Evolutionary conservation across 2,329 filamentous ascomycete genomes (phyloP), one percentile per base, ranked within the genome.

Genomic region (Diplocarpon rosae): DNA sequence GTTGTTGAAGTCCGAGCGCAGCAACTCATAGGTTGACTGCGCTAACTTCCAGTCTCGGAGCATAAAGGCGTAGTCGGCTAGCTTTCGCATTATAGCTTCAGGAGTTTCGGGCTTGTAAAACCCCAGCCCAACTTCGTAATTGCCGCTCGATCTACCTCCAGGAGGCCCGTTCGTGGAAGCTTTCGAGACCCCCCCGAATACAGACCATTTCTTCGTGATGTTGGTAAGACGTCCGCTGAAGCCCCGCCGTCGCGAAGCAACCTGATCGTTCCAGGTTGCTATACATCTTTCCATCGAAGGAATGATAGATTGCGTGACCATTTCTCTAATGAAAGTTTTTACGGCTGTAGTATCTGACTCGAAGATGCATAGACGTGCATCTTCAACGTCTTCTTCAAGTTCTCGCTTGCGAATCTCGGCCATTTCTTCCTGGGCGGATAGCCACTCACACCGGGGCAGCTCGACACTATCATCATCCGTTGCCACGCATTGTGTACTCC

Each of bases 41-140:
- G 92, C 86, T 30, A 98, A 69, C 64, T 93, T 95, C 79, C 84
- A 98, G 63, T 98, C 93, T 28, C 92, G 78, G 31, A 98, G 73
- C 89, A 98, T 95, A 59, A 98, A 94, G 10, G 88, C 82, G 65
- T 90, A 96, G 62, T 98, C 92, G 35, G 86, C 92, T 39, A 98
- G 69, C 60, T 93, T 94, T 30, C 92, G 81, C 77, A 98, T 85
- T 39, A 92, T 75, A 3, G 90, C 89, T 67, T 98, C 93, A 0
- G 88, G 80, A 0, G 84, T 70, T 50, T 94, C 87, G 0, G 86
- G 83, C 20, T 76, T 73, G 63, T 96, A 98, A 61, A 85, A 94
- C 1, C 88, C 88, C 54, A 77, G 73, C 6, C 78, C 64, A 31
- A 73, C 65, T 62, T 95, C 87, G 63, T 94, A 95, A 58, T 88